Base-by-base conservation (phyloP, 805 yeast genomes). In the Metschnikowia kofuensis region DNA sequence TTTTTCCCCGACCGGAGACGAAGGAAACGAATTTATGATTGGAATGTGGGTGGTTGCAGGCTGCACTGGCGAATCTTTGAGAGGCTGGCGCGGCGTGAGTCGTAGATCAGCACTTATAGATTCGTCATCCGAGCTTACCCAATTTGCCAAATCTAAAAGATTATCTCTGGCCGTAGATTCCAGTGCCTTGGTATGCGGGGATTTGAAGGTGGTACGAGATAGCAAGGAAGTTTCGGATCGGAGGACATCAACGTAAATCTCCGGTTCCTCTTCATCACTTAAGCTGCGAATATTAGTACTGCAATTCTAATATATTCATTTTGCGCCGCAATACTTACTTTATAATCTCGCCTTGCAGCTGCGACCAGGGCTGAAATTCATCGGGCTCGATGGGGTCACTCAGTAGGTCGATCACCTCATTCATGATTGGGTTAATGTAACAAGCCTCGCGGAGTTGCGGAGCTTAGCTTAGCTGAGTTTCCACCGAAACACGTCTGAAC, bases 81-180 rank as follows among this genome's bases (percentile, higher is more conserved):
- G 29, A 6, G 36, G 21, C 37, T 41, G 12, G 26, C n/a, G 36
- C 13, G 40, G 43, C 32, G 45, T 36, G 14, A 26, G 29, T 10
- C 11, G 39, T 35, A 35, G 15, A 28, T 38, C 37, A 10, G 35
- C 28, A 27, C 37, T 30, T 12, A 49, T 41, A 4, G 55, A 47
- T 30, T 56, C 60, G n/a, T 56, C 60, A 8, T 54, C 60, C 4
- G 60, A 56, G 35, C 58, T 55, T n/a, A 56, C 38, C 60, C 60
- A 56, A 27, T 55, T 50, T 26, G 40, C 38, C 31, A 56, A 35
- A 38, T 55, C 60, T 42, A 56, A 46, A 11, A 56, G 32, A 40
- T 43, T 42, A 9, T 38, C 38, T 12, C 12, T 12, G 5, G 5
- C 10, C 12, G 32, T 12, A 5, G 32, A 30, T 30, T 13, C 38